These are phyloP conservation scores for Solanum ossicruentum DNA, from an alignment of 257 asterid species.

Conservation along the genomic window DNA sequence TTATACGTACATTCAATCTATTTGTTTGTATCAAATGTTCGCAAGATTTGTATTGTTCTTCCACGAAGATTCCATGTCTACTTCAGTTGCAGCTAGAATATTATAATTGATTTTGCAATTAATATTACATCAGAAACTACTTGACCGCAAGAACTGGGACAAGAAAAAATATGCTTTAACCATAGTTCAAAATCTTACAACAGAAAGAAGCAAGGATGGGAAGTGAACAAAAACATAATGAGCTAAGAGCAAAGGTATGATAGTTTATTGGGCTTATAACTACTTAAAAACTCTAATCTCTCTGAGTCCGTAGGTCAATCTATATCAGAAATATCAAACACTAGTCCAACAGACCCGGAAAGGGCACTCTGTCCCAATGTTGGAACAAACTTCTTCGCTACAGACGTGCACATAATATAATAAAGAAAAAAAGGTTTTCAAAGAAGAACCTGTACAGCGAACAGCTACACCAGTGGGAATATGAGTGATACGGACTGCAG, in stretches of 20 bases:
- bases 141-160: not conserved
- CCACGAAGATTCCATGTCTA: not conserved
- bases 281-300: not conserved
- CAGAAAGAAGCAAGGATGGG: not conserved
- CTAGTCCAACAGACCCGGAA: not conserved
- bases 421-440: not conserved
- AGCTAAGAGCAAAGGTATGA: not conserved
- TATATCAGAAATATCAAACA: not conserved
- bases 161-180: not conserved
- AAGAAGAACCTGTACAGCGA: constrained; percentile 74
- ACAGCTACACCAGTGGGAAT: constrained; percentile 84
- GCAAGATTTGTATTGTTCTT: not conserved
- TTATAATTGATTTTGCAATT: not conserved
- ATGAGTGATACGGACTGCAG: constrained; percentile 93
- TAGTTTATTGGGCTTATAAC: not conserved
- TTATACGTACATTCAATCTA: not conserved
- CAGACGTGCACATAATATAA: not conserved
- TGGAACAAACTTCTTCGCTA: not conserved
- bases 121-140: not conserved
- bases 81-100: not conserved
- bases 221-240: not conserved
- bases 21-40: not conserved
- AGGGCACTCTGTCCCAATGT: not conserved
- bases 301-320: not conserved
- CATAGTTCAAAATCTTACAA: not conserved